These are phyloP conservation scores for Saturnispora galanensis DNA, from an alignment of 805 yeast genomes.

Conservation along the genomic window DNA sequence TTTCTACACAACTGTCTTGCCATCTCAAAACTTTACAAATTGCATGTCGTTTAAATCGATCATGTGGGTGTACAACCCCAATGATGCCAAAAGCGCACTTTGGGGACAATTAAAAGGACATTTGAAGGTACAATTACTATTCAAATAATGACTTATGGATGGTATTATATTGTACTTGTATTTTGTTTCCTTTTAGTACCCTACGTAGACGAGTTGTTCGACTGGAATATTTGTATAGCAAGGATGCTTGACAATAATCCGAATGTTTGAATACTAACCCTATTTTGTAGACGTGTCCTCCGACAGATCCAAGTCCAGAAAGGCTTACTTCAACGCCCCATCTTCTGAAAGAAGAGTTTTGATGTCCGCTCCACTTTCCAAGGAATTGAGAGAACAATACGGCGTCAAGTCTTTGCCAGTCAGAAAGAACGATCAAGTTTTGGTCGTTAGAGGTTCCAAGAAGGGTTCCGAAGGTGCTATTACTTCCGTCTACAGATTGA, in stretches of 20 bases:
- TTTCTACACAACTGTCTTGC: constrained; percentile 4
- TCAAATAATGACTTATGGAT: neutral
- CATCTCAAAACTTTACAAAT: neutral
- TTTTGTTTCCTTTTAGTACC: too few relatives aligned
- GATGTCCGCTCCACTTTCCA: constrained; percentile 97
- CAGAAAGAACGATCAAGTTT: constrained; percentile 95
- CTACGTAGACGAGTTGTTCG: too few relatives aligned
- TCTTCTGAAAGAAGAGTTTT: constrained; percentile 89
- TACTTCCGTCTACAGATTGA: constrained; percentile 97
- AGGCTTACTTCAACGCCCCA: constrained; percentile 98
- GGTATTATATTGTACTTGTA: neutral
- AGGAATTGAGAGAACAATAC: constrained; percentile 97
- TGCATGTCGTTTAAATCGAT: constrained; percentile 7
- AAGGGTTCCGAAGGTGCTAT: constrained; percentile 99
- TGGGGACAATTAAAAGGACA: too few relatives aligned
- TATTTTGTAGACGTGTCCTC: constrained; percentile 81
- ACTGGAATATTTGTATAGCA: neutral
- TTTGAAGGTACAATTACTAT: neutral
- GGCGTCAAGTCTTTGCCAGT: constrained; percentile 92
- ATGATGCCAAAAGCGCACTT: neutral
- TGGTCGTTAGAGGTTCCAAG: constrained; percentile 96
- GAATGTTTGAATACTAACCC: constrained; percentile 23
- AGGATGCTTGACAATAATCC: neutral
- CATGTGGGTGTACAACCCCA: constrained; percentile 7
- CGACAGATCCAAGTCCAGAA: constrained; percentile 99